Conservation (phyloP, 805 yeast genomes). For the Ogataea salicorniae region DNA sequence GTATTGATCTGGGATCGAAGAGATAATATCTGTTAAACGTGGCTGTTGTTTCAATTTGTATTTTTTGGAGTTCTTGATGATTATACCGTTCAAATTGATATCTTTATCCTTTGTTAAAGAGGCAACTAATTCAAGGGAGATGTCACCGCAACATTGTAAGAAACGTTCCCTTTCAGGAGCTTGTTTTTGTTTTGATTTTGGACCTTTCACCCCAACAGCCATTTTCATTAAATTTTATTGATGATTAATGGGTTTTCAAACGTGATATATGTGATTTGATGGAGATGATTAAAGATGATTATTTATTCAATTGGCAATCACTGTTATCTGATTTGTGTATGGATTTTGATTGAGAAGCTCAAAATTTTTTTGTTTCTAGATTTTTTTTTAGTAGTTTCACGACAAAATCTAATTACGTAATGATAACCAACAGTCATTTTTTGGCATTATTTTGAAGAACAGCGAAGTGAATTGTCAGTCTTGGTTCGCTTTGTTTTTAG, state of each 20-base stretch:
- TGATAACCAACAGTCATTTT: too few relatives aligned
- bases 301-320: neutral
- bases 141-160: constrained; percentile 87
- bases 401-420: too few relatives aligned
- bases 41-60: constrained; percentile 91
- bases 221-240: constrained; percentile 4
- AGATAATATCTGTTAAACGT: constrained; percentile 87
- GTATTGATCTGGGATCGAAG: constrained; percentile 94
- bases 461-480: too few relatives aligned
- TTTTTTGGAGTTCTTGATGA: constrained; percentile 80
- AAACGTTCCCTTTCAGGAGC: constrained; percentile 93
- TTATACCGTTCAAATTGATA: constrained; percentile 85
- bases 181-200: constrained; percentile 52
- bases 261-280: too few relatives aligned
- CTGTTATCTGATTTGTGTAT: neutral
- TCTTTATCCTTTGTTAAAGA: constrained; percentile 70
- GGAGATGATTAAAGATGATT: too few relatives aligned
- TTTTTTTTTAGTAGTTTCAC: too few relatives aligned
- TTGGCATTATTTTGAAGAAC: too few relatives aligned
- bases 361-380: too few relatives aligned
- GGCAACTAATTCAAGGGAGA: constrained; percentile 77
- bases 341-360: too few relatives aligned
- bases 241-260: neutral
- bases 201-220: constrained; percentile 28
- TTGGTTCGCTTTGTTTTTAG: too few relatives aligned